phyloP scores from a whole-genome alignment of 1,284 basidiomycete genomes.

The Microbotryum lychnidis-dioicae region DNA sequence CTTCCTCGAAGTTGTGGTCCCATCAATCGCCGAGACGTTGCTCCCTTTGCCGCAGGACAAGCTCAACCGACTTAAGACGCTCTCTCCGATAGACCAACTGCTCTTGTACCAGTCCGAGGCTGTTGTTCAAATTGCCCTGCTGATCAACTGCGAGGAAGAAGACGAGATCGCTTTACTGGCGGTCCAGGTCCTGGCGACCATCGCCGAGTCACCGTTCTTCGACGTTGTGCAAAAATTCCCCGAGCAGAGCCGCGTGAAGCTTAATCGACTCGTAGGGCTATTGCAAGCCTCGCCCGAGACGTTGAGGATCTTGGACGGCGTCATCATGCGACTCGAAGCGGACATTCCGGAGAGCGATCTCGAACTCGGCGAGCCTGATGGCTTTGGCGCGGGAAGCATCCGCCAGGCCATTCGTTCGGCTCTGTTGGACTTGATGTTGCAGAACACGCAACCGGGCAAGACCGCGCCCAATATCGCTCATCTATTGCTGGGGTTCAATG shows the following conservation, averaged over 20 bases:
- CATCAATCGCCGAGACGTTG: constrained; percentile 55
- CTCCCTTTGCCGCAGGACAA: constrained; percentile 26
- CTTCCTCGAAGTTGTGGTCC: constrained; percentile 81
- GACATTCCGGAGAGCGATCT: constrained; percentile 38
- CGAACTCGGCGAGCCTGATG: constrained; percentile 34
- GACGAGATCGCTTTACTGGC: constrained; percentile 68
- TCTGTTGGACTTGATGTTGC: constrained; percentile 77
- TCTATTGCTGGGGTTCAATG: constrained; percentile 71
- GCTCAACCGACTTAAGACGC: constrained; percentile 20
- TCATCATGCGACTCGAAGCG: constrained; percentile 58
- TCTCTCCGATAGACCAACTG: constrained; percentile 68
- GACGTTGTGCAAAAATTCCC: constrained; percentile 53
- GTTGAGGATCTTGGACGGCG: constrained; percentile 73
- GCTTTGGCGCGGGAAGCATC: constrained; percentile 42
- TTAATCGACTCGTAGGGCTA: constrained; percentile 62
- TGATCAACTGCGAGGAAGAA: constrained; percentile 64
- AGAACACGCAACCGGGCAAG: constrained; percentile 58
- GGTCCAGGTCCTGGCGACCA: constrained; percentile 65
- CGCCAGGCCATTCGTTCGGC: constrained; percentile 65
- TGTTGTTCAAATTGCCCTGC: constrained; percentile 74
- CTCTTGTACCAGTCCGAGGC: constrained; percentile 62
- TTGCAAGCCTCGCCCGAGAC: constrained; percentile 78
- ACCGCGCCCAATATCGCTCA: constrained; percentile 80
- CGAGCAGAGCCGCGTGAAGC: constrained; percentile 44
- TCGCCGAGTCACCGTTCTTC: constrained; percentile 52